Base-by-base conservation (phyloP, 305 asterid species). In the Nicotiana rustica region DNA sequence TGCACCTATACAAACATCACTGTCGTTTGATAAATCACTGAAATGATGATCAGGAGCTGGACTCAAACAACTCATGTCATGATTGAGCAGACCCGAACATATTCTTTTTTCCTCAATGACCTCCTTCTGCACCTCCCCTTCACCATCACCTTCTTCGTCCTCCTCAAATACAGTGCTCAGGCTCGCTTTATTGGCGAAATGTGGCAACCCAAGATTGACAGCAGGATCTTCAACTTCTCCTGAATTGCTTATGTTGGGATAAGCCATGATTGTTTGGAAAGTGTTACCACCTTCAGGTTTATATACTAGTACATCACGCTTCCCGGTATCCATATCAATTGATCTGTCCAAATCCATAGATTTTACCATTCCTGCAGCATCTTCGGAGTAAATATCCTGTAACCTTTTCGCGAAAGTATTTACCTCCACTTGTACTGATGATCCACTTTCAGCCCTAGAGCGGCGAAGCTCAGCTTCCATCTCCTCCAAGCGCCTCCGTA, bases 151-250 rank as follows among this genome's bases (percentile, higher is more conserved):
- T 4, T 88, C 86, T 66, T 91, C 98, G 0, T 93, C 98, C 81
- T 91, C 99, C 87, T 96, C 99, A 67, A 89, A 96, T 56, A 96
- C 98, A 0, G 98, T 96, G 81, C 97, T 94, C 91, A 96, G 84
- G 84, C 82, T 82, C 52, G 89, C 77, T 67, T 87, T 91, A 82
- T 59, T 90, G 35, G 93, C 75, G 55, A 86, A 85, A 82, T 89
- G 83, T 25, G 81, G 84, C 25, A 81, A 59, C 3, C 49, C 3
- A 80, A 44, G 38, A 41, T 41, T 41, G 12, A 77, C 59, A 52
- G 69, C 87, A 82, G 52, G 64, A 49, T 83, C 89, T 67, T 83
- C 86, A 56, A 85, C 94, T 62, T 88, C 92, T 41, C 71, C 75
- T 57, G 85, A 85, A 87, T 80, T 86, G 82, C 67, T 86, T 67